phyloP scores from a whole-genome alignment of 768 basidiomycete species.

The Symmetrospora coprosmae region DNA sequence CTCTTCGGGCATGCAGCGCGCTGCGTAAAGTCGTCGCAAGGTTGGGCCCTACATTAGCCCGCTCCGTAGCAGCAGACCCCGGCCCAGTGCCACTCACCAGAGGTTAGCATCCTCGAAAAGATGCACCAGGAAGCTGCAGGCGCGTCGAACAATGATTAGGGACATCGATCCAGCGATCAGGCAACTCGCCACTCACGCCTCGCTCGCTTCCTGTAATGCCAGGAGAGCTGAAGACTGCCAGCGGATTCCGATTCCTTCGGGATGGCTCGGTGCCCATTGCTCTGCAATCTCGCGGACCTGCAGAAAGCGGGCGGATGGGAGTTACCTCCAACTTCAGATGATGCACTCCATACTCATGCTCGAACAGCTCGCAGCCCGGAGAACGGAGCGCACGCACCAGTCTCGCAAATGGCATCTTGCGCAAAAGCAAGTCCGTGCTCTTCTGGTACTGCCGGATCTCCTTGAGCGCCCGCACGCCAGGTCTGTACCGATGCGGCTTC shows the following conservation, averaged over 20 bases:
- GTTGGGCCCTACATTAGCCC: conserved; percentile 96
- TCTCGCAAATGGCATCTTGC: conserved; percentile 45
- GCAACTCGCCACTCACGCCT: conserved; percentile 48
- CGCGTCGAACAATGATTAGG: background rate
- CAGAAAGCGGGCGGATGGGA: background rate
- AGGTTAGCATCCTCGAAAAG: conserved; percentile 81
- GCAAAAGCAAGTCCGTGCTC: conserved; percentile 32
- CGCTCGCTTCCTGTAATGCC: conserved; percentile 91
- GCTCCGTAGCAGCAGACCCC: too few relatives aligned
- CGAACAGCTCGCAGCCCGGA: background rate
- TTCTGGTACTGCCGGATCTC: conserved; percentile 97
- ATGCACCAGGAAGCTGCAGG: conserved; percentile 54
- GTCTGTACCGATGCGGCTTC: conserved; percentile 61
- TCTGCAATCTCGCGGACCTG: conserved; percentile 90
- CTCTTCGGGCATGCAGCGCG: conserved; percentile 4
- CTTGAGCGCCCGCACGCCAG: conserved; percentile 88
- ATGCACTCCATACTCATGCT: background rate
- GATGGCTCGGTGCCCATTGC: conserved; percentile 52
- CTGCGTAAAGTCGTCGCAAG: conserved; percentile 64
- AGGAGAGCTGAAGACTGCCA: conserved; percentile 93
- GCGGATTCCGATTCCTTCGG: conserved; percentile 51
- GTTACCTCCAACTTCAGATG: too few relatives aligned
- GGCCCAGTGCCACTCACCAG: too few relatives aligned
- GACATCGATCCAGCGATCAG: background rate
- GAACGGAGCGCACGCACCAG: conserved; percentile 44